Evolutionary conservation across 1,139 yeast species (phyloP).

Genomic region (Meyerozyma athensensis): DNA sequence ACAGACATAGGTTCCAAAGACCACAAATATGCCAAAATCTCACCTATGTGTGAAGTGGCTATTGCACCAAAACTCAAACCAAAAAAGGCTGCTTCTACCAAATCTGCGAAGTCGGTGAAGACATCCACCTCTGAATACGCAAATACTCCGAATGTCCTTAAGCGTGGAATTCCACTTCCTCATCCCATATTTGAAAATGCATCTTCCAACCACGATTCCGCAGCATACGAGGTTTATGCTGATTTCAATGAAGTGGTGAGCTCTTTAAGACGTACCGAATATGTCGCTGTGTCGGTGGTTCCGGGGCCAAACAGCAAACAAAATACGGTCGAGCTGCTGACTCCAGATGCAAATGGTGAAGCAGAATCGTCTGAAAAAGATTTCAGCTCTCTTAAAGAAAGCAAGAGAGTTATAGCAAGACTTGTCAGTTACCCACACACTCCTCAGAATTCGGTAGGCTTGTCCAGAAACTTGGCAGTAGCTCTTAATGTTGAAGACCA

Average conservation of each 20-base stretch:
- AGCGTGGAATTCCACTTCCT: slow-evolving; percentile 56
- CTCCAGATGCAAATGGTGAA: slow-evolving; percentile 7
- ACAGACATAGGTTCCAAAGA: slow-evolving; percentile 54
- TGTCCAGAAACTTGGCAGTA: slow-evolving; percentile 53
- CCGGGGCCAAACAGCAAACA: slow-evolving; percentile 44
- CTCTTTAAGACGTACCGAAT: slow-evolving; percentile 33
- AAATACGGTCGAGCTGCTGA: slow-evolving; percentile 12
- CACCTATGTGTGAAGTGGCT: slow-evolving; percentile 73
- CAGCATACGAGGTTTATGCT: slow-evolving; percentile 40
- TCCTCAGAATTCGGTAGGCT: slow-evolving; percentile 45
- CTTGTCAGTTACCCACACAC: slow-evolving; percentile 35
- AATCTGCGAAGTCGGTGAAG: slow-evolving; percentile 27
- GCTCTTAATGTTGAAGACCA: slow-evolving; percentile 51
- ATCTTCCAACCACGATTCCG: slow-evolving; percentile 16
- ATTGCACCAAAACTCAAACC: slow-evolving; percentile 72
- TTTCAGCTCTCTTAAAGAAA: slow-evolving; percentile 24
- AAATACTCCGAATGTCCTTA: slow-evolving; percentile 35
- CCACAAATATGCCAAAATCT: slow-evolving; percentile 50
- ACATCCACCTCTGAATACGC: slow-evolving; percentile 21
- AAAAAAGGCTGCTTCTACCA: slow-evolving; percentile 26
- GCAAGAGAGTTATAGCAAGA: slow-evolving; percentile 50
- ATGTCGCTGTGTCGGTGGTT: slow-evolving; percentile 56
- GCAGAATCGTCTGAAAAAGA: slow-evolving; percentile 3
- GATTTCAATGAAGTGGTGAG: slow-evolving; percentile 32
- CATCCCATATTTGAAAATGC: slow-evolving; percentile 29